Conservation (phyloP, 805 yeast genomes). For the Suhomyces canberraensis region DNA sequence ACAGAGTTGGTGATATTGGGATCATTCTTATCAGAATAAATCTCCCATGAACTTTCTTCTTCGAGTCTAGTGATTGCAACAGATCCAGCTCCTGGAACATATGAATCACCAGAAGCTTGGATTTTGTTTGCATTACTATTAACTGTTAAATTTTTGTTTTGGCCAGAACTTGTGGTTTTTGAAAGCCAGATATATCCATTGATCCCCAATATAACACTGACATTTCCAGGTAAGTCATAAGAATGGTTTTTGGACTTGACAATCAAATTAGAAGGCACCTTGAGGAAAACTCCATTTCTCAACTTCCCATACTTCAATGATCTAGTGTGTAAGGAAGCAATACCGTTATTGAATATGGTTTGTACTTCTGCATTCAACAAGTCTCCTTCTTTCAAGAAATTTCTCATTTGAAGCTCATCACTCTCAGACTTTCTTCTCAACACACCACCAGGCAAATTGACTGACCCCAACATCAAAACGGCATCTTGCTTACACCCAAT, state of each 20-base stretch:
- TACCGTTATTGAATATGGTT: conserved; percentile 81
- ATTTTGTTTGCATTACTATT: conserved; percentile 27
- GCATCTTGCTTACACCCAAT: conserved; percentile 96
- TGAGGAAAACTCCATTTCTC: conserved; percentile 81
- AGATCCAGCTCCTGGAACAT: conserved; percentile 56
- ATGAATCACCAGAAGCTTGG: conserved; percentile 41
- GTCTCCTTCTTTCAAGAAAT: conserved; percentile 92
- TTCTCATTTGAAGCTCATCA: conserved; percentile 95
- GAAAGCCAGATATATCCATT: conserved; percentile 94
- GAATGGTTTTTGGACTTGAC: conserved; percentile 85
- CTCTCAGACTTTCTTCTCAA: conserved; percentile 89
- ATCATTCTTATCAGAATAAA: conserved; percentile 88
- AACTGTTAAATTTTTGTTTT: conserved; percentile 15
- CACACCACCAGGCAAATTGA: conserved; percentile 96
- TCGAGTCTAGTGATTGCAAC: conserved; percentile 81
- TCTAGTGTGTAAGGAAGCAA: conserved; percentile 92
- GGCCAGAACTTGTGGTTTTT: conserved; percentile 48
- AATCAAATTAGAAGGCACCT: conserved; percentile 79
- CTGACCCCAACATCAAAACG: conserved; percentile 87
- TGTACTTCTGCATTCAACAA: conserved; percentile 95
- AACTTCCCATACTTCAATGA: conserved; percentile 93
- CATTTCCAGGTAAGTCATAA: conserved; percentile 89
- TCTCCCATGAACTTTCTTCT: conserved; percentile 92
- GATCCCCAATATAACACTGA: conserved; percentile 86
- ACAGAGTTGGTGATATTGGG: conserved; percentile 53